Percentiles rank a stretch among this genome's conserved stretches.
Evolutionary conservation across 371 early-diverging fungal genomes (phyloP).

Genomic region (Mortierella sp.): DNA sequence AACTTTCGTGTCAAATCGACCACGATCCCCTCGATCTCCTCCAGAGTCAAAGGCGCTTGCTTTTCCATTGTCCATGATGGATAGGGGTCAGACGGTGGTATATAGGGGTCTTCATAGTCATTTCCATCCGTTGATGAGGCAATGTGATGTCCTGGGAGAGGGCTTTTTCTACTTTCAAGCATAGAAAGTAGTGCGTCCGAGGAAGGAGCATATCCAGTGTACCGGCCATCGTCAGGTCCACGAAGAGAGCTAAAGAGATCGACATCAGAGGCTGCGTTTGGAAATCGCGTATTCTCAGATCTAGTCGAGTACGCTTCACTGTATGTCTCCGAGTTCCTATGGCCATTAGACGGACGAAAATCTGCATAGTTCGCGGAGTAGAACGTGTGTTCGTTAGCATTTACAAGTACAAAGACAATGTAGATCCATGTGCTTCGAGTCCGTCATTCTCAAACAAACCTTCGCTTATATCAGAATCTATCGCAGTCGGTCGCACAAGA

Average conservation of each 20-base stretch:
- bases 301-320: slow-evolving; percentile 59
- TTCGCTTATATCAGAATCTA: slow-evolving; percentile 15
- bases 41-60: slow-evolving; percentile 72
- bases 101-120: slow-evolving; percentile 12
- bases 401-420: no score
- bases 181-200: slow-evolving; percentile 80
- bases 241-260: slow-evolving; percentile 71
- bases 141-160: slow-evolving; percentile 41
- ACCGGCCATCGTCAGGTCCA: slow-evolving; percentile 75
- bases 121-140: slow-evolving; percentile 19
- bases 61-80: slow-evolving; percentile 77
- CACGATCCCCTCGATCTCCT: slow-evolving; percentile 75
- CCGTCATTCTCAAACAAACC: slow-evolving; percentile 14
- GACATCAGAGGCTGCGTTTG: slow-evolving; percentile 58
- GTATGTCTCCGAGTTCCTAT: slow-evolving; percentile 59
- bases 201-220: slow-evolving; percentile 78
- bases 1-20: slow-evolving; percentile 70
- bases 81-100: slow-evolving; percentile 60
- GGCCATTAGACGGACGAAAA: background rate
- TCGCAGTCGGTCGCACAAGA: slow-evolving; percentile 14
- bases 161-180: slow-evolving; percentile 75
- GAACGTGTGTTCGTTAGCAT: no score
- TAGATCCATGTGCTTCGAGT: no score
- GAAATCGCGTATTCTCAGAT: slow-evolving; percentile 52
- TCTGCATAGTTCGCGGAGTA: no score